Evolutionary conservation across 768 basidiomycete species (phyloP).

Genomic region (Pisolithus marmoratus): DNA sequence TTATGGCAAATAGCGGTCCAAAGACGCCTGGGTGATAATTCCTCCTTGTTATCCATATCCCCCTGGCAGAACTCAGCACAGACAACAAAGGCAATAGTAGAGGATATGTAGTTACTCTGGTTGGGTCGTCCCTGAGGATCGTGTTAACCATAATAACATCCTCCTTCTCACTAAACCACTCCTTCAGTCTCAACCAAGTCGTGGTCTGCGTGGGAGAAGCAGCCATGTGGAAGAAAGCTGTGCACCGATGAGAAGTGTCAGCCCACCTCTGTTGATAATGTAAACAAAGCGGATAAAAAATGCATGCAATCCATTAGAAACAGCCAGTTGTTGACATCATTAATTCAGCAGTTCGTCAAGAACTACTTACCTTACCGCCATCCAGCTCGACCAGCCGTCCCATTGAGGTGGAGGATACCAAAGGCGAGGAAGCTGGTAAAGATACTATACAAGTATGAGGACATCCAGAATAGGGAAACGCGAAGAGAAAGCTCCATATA

Average conservation of each 20-base stretch:
- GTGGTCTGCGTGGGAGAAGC: slow-evolving; percentile 56
- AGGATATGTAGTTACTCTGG: slow-evolving; percentile 44
- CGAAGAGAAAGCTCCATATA: slow-evolving; percentile 59
- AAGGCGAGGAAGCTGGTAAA: slow-evolving; percentile 52
- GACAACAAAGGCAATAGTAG: not conserved
- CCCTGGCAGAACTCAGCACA: slow-evolving; percentile 29
- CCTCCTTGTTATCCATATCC: slow-evolving; percentile 70
- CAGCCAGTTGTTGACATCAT: slow-evolving; percentile 36
- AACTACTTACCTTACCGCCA: slow-evolving; percentile 34
- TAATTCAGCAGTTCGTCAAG: not conserved
- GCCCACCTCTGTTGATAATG: slow-evolving; percentile 29
- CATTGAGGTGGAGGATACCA: slow-evolving; percentile 57
- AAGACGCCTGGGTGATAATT: slow-evolving; percentile 41
- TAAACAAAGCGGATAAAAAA: slow-evolving; percentile 29
- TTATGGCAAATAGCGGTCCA: slow-evolving; percentile 54
- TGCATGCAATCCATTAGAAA: slow-evolving; percentile 47
- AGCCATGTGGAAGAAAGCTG: slow-evolving; percentile 55
- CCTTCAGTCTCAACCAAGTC: slow-evolving; percentile 50
- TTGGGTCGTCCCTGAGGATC: slow-evolving; percentile 57
- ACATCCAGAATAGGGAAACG: slow-evolving; percentile 52
- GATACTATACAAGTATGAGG: slow-evolving; percentile 40
- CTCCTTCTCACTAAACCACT: slow-evolving; percentile 60
- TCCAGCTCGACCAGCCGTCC: slow-evolving; percentile 45
- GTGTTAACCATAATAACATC: slow-evolving; percentile 56
- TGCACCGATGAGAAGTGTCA: slow-evolving; percentile 50